phyloP scores from a whole-genome alignment of 2,329 filamentous ascomycete genomes.

The Colletotrichum chrysophilum region DNA sequence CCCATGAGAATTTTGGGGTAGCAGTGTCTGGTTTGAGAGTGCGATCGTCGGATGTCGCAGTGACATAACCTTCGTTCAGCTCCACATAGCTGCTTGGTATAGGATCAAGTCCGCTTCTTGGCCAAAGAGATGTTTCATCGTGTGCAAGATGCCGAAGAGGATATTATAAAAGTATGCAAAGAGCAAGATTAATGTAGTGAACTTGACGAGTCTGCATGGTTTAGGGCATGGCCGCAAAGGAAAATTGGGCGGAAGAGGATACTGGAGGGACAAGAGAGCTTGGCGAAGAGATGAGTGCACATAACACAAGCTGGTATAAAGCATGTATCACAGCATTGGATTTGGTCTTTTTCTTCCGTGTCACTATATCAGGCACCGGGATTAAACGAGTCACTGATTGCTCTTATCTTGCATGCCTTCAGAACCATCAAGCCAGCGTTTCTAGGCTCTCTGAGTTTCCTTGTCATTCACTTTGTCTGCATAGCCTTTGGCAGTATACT shows the following conservation, averaged over 20 bases:
- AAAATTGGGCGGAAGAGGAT: accelerated
- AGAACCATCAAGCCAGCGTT: too few species aligned
- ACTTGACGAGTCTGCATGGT: too few species aligned
- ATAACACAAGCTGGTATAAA: too few species aligned
- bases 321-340: accelerated
- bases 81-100: accelerated
- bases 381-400: accelerated
- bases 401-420: too few species aligned
- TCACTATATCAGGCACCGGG: too few species aligned
- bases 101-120: background rate
- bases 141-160: background rate
- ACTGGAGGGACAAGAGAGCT: accelerated
- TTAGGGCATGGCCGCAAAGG: too few species aligned
- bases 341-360: too few species aligned
- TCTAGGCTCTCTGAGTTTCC: too few species aligned
- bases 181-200: too few species aligned
- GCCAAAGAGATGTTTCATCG: background rate
- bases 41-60: background rate
- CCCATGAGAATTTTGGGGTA: accelerated
- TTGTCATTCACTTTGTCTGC: accelerated
- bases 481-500: too few species aligned
- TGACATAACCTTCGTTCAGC: background rate
- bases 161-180: accelerated
- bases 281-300: too few species aligned
- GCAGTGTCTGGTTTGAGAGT: background rate